These are phyloP conservation scores for Boletus sp. DNA, from an alignment of 768 basidiomycete species.

Conservation along the genomic window DNA sequence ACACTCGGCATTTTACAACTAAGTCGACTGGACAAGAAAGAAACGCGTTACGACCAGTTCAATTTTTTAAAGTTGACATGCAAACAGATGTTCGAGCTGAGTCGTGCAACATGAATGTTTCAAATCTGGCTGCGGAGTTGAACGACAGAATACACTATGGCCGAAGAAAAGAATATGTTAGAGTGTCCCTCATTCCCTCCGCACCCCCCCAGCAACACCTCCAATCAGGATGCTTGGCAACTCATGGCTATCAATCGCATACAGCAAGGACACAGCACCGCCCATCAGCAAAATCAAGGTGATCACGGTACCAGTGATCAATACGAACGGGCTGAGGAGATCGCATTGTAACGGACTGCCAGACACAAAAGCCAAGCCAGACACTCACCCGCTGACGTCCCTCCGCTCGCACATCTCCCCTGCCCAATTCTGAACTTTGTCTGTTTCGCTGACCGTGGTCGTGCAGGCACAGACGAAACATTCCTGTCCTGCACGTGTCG, in stretches of 20 bases:
- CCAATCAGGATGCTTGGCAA: conserved; percentile 76
- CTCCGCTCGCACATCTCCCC: conserved; percentile 74
- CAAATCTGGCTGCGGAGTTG: background rate
- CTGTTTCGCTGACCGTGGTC: conserved; percentile 48
- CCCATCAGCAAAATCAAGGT: conserved; percentile 61
- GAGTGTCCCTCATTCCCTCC: conserved; percentile 46
- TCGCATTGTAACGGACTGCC: background rate
- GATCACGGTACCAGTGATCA: conserved; percentile 67
- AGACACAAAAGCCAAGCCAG: background rate
- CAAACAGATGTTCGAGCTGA: background rate
- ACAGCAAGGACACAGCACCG: conserved; percentile 68
- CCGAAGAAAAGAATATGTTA: background rate
- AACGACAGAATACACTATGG: conserved; percentile 2
- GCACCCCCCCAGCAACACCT: conserved; percentile 47
- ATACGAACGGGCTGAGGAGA: conserved; percentile 61
- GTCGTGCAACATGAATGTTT: background rate
- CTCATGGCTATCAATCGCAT: conserved; percentile 55
- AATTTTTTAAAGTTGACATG: too few relatives aligned
- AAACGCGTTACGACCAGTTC: too few relatives aligned
- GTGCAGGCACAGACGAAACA: conserved; percentile 50
- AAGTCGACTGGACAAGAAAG: too few relatives aligned
- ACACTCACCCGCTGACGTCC: conserved; percentile 76
- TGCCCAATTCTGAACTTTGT: conserved; percentile 68
- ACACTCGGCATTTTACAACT: too few relatives aligned
- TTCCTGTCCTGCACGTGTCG: conserved; percentile 54